Percentiles rank a stretch among this genome's conserved stretches.
These are phyloP conservation scores for Fusarium anguioides DNA, from an alignment of 2,329 filamentous ascomycete genomes.

Conservation along the genomic window DNA sequence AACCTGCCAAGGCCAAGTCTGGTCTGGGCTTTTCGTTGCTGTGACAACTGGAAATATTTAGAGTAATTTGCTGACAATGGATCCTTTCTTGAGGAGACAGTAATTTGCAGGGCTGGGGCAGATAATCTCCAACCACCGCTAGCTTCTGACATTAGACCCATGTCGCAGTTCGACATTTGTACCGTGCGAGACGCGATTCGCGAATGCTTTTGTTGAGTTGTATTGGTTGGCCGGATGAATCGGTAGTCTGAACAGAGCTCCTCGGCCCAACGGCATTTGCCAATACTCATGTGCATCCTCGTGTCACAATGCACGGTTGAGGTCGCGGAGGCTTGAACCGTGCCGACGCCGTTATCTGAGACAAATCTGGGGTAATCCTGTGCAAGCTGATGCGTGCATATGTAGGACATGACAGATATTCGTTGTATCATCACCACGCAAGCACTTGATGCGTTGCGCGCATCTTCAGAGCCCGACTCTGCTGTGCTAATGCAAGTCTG, in stretches of 20 bases:
- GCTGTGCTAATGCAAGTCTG: constrained; percentile 27
- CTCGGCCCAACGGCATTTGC: constrained; percentile 29
- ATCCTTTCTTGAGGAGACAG: constrained; percentile 9
- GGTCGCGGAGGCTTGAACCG: constrained; percentile 5
- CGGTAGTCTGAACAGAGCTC: background rate
- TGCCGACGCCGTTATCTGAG: constrained; percentile 19
- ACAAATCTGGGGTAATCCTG: constrained; percentile 31
- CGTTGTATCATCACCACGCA: background rate
- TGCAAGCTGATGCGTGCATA: constrained; percentile 7
- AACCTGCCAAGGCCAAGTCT: constrained; percentile 33
- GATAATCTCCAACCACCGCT: constrained; percentile 28
- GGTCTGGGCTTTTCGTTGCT: constrained; percentile 39
- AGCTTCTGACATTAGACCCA: constrained; percentile 14
- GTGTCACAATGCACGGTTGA: background rate
- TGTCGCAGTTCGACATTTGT: constrained; percentile 18
- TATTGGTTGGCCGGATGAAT: background rate
- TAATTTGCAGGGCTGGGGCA: constrained; percentile 24
- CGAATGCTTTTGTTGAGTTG: constrained; percentile 1
- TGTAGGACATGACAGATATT: background rate
- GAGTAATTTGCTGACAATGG: constrained; percentile 28
- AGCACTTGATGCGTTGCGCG: background rate
- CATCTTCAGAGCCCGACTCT: background rate
- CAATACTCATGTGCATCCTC: constrained; percentile 7
- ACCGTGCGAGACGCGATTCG: constrained; percentile 7
- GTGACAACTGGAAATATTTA: constrained; percentile 35